phyloP scores from a whole-genome alignment of 352 stramenopile species.

The Phytophthora fragariae region DNA sequence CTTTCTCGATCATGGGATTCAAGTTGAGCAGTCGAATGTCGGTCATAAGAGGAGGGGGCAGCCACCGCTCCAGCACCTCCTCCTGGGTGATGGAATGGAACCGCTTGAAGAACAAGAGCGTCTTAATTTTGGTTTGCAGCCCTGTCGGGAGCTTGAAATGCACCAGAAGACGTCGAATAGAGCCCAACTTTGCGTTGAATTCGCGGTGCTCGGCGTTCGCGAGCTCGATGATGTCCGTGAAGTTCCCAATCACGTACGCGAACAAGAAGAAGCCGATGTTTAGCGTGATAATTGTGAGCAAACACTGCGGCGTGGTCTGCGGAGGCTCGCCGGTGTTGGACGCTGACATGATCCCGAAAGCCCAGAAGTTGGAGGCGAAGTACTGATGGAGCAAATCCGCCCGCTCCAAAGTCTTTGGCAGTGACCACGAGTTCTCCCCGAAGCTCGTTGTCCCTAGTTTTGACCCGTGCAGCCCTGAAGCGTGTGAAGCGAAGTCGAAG shows the following conservation, averaged over 20 bases:
- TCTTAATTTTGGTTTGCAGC: conserved; percentile 57
- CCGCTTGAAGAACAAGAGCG: conserved; percentile 65
- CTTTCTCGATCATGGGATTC: conserved; percentile 57
- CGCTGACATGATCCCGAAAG: conserved; percentile 66
- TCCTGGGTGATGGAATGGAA: conserved; percentile 67
- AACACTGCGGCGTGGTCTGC: conserved; percentile 45
- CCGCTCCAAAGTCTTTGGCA: conserved; percentile 34
- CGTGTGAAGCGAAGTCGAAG: conserved; percentile 60
- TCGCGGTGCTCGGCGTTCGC: conserved; percentile 52
- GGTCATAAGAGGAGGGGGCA: conserved; percentile 55
- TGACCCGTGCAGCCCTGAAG: conserved; percentile 15
- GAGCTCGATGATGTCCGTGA: conserved; percentile 61
- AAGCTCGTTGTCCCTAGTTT: conserved; percentile 31
- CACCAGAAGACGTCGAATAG: conserved; percentile 48
- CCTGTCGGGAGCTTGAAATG: conserved; percentile 53
- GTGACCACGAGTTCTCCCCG: conserved; percentile 51
- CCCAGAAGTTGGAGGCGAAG: conserved; percentile 59
- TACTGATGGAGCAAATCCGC: conserved; percentile 44
- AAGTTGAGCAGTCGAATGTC: conserved; percentile 58
- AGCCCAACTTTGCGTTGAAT: conserved; percentile 58
- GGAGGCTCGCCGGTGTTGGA: conserved; percentile 52
- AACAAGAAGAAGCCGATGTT: conserved; percentile 60
- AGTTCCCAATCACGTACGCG: conserved; percentile 67
- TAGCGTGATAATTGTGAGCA: conserved; percentile 61
- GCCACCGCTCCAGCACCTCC: conserved; percentile 47